A percentile compares a stretch with the other conserved stretches of the same genome.
Conservation (phyloP, 345 rosid species). For the Angophora floribunda region DNA sequence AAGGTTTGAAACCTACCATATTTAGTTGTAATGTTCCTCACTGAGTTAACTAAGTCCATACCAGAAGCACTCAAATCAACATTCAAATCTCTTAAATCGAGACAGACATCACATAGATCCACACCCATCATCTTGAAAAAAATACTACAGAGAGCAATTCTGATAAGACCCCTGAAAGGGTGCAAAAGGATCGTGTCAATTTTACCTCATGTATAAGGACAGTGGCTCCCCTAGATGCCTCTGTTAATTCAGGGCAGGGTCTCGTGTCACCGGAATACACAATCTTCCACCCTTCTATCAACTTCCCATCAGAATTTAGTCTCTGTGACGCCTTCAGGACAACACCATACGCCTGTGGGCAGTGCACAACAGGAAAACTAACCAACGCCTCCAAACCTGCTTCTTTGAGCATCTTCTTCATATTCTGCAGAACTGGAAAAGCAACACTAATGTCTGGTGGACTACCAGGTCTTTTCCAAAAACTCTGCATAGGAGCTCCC, state of each 20-base stretch:
- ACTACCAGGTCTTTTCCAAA: slow-evolving; percentile 44
- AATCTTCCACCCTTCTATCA: slow-evolving; percentile 87
- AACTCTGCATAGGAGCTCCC: slow-evolving; percentile 73
- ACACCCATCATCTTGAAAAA: background rate
- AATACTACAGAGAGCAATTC: background rate
- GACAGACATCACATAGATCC: background rate
- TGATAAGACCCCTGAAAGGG: background rate
- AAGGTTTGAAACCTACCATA: background rate
- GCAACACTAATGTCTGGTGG: slow-evolving; percentile 28
- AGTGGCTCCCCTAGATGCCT: slow-evolving; percentile 75
- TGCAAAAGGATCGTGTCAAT: background rate
- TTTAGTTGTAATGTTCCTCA: background rate
- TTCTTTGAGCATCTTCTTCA: slow-evolving; percentile 51
- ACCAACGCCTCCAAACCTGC: slow-evolving; percentile 56
- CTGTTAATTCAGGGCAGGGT: slow-evolving; percentile 67
- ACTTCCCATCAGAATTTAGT: slow-evolving; percentile 48
- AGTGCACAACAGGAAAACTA: slow-evolving; percentile 93
- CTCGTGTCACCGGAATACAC: slow-evolving; percentile 96
- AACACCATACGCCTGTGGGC: slow-evolving; percentile 86
- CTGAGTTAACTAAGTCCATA: background rate
- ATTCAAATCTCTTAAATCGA: background rate
- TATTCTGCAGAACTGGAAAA: slow-evolving; percentile 32
- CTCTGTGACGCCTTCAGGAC: slow-evolving; percentile 65
- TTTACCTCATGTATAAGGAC: slow-evolving; percentile 89
- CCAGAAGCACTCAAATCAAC: background rate